These are phyloP conservation scores for Microdochium paspali DNA, from an alignment of 2,329 filamentous ascomycete species.

Conservation along the genomic window DNA sequence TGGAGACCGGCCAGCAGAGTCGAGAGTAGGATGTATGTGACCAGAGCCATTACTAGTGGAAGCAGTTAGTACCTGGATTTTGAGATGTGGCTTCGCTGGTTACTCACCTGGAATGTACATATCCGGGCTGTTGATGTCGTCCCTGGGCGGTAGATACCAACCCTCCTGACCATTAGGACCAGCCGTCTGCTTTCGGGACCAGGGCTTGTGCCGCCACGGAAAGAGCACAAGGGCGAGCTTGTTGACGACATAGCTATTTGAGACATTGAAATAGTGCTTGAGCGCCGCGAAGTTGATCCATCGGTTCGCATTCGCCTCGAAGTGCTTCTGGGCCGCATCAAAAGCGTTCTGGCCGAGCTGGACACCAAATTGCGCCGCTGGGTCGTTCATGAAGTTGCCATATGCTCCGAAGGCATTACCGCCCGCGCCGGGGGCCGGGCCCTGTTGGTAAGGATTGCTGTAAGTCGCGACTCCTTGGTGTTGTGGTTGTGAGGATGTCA, in stretches of 20 bases:
- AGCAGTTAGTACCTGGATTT: conserved; percentile 4
- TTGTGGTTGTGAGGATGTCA: conserved; percentile 58
- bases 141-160: conserved; percentile 81
- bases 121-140: conserved; percentile 95
- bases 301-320: conserved; percentile 79
- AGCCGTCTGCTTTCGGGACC: conserved; percentile 80
- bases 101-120: conserved; percentile 82
- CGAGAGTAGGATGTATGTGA: conserved; percentile 93
- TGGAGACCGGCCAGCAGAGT: conserved; percentile 83
- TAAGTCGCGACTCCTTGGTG: conserved; percentile 49
- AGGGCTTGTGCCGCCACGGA: conserved; percentile 95
- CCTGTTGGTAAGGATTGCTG: conserved; percentile 67
- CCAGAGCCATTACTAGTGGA: conserved; percentile 72
- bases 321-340: conserved; percentile 83
- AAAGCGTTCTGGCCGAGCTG: conserved; percentile 91
- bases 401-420: conserved; percentile 61
- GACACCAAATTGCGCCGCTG: conserved; percentile 87
- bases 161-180: conserved; percentile 61
- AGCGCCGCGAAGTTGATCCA: conserved; percentile 89
- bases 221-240: conserved; percentile 92
- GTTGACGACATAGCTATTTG: conserved; percentile 90
- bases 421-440: conserved; percentile 32
- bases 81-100: conserved; percentile 10
- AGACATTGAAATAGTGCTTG: conserved; percentile 99
- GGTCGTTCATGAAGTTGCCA: conserved; percentile 91